Percentiles rank a stretch among this genome's conserved stretches.
phyloP scores from a whole-genome alignment of 148 eudicot genomes.

The Hydrangea macrophylla region DNA sequence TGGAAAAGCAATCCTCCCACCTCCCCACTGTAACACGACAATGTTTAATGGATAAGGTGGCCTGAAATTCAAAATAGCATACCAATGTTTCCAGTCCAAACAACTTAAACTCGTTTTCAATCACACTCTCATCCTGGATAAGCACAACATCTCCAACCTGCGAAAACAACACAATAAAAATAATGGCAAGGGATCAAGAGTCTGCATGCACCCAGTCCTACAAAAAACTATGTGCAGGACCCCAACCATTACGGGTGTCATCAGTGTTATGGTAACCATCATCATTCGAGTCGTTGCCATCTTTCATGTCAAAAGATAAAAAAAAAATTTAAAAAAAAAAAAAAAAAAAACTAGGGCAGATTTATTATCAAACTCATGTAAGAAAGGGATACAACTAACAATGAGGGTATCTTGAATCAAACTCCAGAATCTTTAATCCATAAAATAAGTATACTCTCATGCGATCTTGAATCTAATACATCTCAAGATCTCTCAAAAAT shows the following conservation, averaged over 20 bases:
- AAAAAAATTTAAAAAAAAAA: too few species aligned
- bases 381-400: not conserved
- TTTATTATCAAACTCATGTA: not conserved
- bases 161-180: conserved; percentile 7
- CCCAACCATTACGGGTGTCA: not conserved
- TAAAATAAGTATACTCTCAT: too few species aligned
- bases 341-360: not conserved
- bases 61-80: conserved; percentile 16
- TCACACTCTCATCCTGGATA: conserved; percentile 47
- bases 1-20: too few species aligned
- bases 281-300: not conserved
- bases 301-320: not conserved
- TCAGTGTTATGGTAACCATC: not conserved
- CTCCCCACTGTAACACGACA: not conserved
- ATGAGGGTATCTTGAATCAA: not conserved
- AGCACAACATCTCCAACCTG: conserved; percentile 87
- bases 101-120: conserved; percentile 41
- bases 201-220: not conserved
- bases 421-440: too few species aligned
- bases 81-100: conserved; percentile 75
- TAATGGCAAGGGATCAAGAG: not conserved
- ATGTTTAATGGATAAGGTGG: not conserved
- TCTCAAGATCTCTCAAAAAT: too few species aligned
- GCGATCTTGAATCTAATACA: too few species aligned
- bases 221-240: not conserved